Conservation (phyloP, 208 protist species). For the Acanthamoeba sp. region DNA sequence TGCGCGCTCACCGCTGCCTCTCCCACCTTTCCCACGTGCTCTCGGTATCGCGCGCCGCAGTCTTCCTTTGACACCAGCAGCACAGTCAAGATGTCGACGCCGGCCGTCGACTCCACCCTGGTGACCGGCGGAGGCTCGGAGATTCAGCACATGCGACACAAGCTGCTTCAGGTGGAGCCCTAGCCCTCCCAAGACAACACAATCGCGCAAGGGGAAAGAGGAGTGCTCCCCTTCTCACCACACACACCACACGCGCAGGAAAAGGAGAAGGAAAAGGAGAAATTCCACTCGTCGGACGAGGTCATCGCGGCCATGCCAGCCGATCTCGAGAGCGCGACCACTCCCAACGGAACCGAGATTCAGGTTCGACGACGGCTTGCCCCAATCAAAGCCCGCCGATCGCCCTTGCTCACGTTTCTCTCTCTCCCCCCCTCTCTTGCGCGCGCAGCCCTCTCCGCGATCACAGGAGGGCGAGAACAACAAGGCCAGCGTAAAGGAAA, state of each 20-base stretch:
- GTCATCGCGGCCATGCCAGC: neutral
- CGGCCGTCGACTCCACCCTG: neutral
- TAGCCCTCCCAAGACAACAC: no score
- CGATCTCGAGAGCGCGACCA: neutral
- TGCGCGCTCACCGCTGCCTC: neutral
- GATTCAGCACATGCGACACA: conserved; percentile 67
- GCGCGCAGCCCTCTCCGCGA: conserved; percentile 36
- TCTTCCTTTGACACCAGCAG: conserved; percentile 43
- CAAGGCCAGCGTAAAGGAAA: neutral
- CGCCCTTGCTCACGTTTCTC: no score
- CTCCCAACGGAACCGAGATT: neutral
- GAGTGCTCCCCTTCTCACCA: no score
- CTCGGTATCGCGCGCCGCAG: no score
- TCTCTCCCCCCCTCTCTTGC: no score
- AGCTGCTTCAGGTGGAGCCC: conserved; percentile 35
- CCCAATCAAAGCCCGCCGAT: neutral
- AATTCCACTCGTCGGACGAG: conserved; percentile 15
- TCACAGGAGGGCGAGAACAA: neutral
- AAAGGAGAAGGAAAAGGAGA: conserved; percentile 49
- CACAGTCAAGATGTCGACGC: neutral
- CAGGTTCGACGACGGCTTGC: neutral
- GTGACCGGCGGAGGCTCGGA: conserved; percentile 65
- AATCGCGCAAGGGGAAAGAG: no score
- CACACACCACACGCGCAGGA: neutral
- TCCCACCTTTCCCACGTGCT: neutral